These are phyloP conservation scores for Solanum chmielewskii DNA, from an alignment of 257 asterid species.

Conservation along the genomic window DNA sequence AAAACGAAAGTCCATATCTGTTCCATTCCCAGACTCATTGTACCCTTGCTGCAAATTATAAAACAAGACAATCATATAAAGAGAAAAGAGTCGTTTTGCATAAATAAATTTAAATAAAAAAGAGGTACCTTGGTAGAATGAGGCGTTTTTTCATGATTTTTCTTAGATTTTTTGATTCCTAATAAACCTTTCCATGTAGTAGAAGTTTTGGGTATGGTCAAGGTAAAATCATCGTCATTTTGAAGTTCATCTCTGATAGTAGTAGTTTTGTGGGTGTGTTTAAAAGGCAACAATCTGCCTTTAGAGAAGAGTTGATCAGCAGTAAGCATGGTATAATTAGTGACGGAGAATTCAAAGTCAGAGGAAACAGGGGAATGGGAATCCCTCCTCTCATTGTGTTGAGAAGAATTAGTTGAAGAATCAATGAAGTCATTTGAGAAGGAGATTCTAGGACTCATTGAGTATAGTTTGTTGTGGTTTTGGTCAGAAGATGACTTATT, in stretches of 20 bases:
- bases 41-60: neutral
- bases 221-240: conserved; percentile 11
- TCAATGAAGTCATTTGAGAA: conserved; percentile 83
- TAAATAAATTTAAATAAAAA: neutral
- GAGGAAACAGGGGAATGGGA: conserved; percentile 75
- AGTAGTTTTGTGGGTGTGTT: conserved; percentile 25
- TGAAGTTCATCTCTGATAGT: conserved; percentile 71
- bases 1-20: conserved; percentile 8
- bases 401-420: neutral
- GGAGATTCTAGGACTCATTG: conserved; percentile 81
- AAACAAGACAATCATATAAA: neutral
- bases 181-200: conserved; percentile 73
- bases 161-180: conserved; percentile 55
- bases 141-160: conserved; percentile 17
- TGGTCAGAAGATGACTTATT: conserved; percentile 10
- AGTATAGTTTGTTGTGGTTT: conserved; percentile 4
- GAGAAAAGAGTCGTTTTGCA: neutral
- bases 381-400: conserved; percentile 15
- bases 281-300: conserved; percentile 60
- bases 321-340: conserved; percentile 60
- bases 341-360: conserved; percentile 76
- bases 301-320: conserved; percentile 83
- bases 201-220: conserved; percentile 70
- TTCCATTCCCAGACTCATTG: neutral
- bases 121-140: conserved; percentile 25